phyloP scores from a whole-genome alignment of 169 alveolate genomes.

The Plasmodium inui region DNA sequence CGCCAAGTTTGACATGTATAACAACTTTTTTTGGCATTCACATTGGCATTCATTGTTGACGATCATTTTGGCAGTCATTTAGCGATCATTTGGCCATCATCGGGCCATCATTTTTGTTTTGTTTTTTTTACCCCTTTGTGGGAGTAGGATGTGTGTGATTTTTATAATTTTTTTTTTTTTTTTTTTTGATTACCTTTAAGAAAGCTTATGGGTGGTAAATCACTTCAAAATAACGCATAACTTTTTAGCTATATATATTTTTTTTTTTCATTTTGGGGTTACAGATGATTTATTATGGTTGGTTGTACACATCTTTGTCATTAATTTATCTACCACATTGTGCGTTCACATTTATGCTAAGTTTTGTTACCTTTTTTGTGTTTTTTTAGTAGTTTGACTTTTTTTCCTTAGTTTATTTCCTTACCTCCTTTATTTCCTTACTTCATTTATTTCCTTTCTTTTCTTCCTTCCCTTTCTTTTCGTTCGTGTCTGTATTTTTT shows the following conservation, averaged over 20 bases:
- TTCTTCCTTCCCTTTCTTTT: background rate
- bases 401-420: background rate
- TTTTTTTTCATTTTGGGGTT: conserved; percentile 1
- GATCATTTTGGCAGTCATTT: background rate
- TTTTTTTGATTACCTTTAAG: conserved; percentile 7
- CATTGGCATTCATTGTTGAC: background rate
- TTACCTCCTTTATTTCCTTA: background rate
- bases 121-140: background rate
- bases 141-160: background rate
- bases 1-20: conserved; percentile 10
- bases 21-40: background rate
- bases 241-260: background rate
- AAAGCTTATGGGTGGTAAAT: conserved; percentile 41
- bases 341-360: background rate
- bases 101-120: background rate
- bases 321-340: background rate
- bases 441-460: conserved; percentile 1
- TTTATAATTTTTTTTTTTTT: background rate
- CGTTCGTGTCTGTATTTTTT: background rate
- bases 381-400: background rate
- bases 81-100: background rate
- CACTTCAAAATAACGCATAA: background rate
- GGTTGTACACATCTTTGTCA: conserved; percentile 25
- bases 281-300: conserved; percentile 12
- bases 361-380: conserved; percentile 8